A percentile compares a stretch with the other conserved stretches of the same genome.
Evolutionary conservation across 805 yeast genomes (phyloP).

Genomic region (Candida montana): DNA sequence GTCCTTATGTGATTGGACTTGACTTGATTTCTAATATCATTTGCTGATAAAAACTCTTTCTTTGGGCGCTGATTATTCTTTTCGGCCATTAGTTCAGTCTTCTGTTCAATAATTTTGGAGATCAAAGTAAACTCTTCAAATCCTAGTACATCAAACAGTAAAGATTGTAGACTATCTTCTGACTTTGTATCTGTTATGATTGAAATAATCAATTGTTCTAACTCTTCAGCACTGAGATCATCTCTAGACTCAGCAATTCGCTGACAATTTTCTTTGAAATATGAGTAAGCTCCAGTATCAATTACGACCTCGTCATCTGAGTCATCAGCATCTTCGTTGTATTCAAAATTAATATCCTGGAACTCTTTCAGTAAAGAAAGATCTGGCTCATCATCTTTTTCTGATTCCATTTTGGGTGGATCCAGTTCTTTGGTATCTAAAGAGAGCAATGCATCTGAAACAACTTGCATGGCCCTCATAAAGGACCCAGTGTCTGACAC

Average conservation of each 20-base stretch:
- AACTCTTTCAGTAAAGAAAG: conserved; percentile 29
- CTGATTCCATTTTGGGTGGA: conserved; percentile 34
- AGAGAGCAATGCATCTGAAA: conserved; percentile 44
- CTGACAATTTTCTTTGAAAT: conserved; percentile 19
- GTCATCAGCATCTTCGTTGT: conserved; percentile 17
- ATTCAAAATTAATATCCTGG: conserved; percentile 24
- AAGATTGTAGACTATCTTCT: conserved; percentile 63
- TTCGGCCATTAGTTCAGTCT: conserved; percentile 26
- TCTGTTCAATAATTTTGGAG: conserved; percentile 50
- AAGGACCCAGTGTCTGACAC: conserved; percentile 67
- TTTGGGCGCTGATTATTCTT: conserved; percentile 18
- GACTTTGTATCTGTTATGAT: conserved; percentile 32
- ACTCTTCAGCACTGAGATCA: conserved; percentile 31
- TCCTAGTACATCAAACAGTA: conserved; percentile 76
- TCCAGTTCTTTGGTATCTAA: conserved; percentile 26
- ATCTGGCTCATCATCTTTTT: conserved; percentile 32
- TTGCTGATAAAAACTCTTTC: conserved; percentile 41
- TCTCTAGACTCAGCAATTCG: conserved; percentile 31
- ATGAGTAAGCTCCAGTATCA: conserved; percentile 14
- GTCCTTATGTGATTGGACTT: conserved; percentile 44
- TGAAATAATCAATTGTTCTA: conserved; percentile 25
- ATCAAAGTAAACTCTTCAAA: conserved; percentile 81
- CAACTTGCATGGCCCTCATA: conserved; percentile 72
- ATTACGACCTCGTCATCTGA: conserved; percentile 11
- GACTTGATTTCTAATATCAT: conserved; percentile 50